Evolutionary conservation across 2,329 filamentous ascomycete species (phyloP).

Genomic region (Alternaria panax): DNA sequence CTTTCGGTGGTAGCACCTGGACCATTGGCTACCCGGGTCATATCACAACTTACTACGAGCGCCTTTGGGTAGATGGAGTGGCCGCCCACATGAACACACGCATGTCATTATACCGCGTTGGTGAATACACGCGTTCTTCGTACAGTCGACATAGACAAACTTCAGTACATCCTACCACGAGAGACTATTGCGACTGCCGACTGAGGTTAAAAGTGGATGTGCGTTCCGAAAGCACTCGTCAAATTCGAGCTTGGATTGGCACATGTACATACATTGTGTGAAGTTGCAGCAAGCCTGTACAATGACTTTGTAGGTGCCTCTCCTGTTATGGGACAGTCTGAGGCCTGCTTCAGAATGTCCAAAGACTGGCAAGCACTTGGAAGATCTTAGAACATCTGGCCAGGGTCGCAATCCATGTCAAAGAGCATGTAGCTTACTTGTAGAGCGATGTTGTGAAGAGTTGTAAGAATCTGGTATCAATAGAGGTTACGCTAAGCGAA

Average conservation of each 20-base stretch:
- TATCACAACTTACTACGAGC: too few species aligned
- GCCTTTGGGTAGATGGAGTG: neutral
- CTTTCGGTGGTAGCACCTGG: slow-evolving; percentile 12
- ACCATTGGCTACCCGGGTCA: slow-evolving; percentile 7
- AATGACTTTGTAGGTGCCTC: neutral
- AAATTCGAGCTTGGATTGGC: neutral
- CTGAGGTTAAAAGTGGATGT: slow-evolving; percentile 2
- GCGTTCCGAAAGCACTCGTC: neutral
- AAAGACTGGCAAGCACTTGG: neutral
- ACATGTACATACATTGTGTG: neutral
- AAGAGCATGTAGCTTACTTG: neutral
- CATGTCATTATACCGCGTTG: slow-evolving; percentile 8
- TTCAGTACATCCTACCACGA: neutral
- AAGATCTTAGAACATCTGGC: neutral
- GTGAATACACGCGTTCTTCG: slow-evolving; percentile 12
- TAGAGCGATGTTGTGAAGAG: neutral
- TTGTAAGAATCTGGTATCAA: too few species aligned
- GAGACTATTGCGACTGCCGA: slow-evolving; percentile 6
- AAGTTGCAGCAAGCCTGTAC: neutral
- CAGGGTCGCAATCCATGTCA: neutral
- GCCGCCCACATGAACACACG: neutral
- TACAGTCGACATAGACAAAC: slow-evolving; percentile 1
- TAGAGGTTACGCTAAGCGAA: too few species aligned
- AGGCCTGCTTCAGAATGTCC: neutral
- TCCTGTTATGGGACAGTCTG: neutral